Percentiles rank a stretch among this genome's conserved stretches.
phyloP scores from a whole-genome alignment of 2,329 filamentous ascomycete genomes.

The Beauveria sp. region DNA sequence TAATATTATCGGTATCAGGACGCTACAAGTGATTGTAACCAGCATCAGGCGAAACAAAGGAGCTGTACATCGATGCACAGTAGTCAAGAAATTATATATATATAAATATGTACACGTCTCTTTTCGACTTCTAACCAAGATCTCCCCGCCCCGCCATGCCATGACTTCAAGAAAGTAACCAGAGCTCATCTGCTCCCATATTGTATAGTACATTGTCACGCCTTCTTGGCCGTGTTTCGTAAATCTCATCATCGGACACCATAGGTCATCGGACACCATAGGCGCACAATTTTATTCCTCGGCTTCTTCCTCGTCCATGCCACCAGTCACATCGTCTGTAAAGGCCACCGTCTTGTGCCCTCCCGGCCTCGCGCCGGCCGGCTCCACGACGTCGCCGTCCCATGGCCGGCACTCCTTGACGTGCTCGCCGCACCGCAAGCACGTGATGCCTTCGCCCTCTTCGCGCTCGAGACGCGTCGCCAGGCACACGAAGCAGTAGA shows the following conservation, averaged over 20 bases:
- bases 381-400: slow-evolving; percentile 78
- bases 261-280: background rate
- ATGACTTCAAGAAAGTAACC: background rate
- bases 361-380: slow-evolving; percentile 31
- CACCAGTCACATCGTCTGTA: slow-evolving; percentile 42
- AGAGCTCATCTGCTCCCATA: background rate
- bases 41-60: too few species aligned
- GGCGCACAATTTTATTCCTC: background rate
- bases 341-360: slow-evolving; percentile 55
- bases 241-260: background rate
- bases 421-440: slow-evolving; percentile 76
- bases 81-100: too few species aligned
- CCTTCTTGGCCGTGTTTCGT: slow-evolving; percentile 1
- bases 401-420: slow-evolving; percentile 85
- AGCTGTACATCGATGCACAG: too few species aligned
- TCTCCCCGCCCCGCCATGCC: slow-evolving; percentile 8
- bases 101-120: background rate
- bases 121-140: background rate
- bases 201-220: slow-evolving; percentile 1
- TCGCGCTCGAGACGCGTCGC: slow-evolving; percentile 83
- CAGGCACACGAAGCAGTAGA: slow-evolving; percentile 96
- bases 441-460: slow-evolving; percentile 90
- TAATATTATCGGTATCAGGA: too few species aligned
- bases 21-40: too few species aligned
- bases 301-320: slow-evolving; percentile 20